Evolutionary conservation across 495 filamentous ascomycete species (phyloP).

Genomic region (Penicillium samsonianum): DNA sequence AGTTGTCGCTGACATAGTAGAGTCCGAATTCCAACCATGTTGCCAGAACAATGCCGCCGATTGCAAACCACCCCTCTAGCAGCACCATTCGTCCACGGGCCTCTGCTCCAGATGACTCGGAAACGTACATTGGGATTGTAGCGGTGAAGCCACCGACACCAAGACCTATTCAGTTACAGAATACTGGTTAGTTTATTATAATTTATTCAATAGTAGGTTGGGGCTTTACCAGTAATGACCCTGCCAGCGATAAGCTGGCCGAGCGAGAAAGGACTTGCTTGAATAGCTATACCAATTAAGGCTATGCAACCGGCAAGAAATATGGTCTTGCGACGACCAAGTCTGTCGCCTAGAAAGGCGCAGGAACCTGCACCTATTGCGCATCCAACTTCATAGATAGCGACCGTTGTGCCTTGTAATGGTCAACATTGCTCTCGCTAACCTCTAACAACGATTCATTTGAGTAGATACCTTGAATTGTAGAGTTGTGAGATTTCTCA

Average conservation of each 20-base stretch:
- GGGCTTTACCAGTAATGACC: slow-evolving; percentile 21
- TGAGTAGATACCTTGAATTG: slow-evolving; percentile 26
- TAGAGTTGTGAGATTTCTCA: slow-evolving; percentile 36
- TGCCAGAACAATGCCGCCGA: slow-evolving; percentile 59
- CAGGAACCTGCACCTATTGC: slow-evolving; percentile 46
- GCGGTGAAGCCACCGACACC: slow-evolving; percentile 60
- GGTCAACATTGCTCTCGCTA: background rate
- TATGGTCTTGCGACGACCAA: slow-evolving; percentile 43
- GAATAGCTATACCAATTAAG: slow-evolving; percentile 21
- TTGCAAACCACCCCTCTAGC: slow-evolving; percentile 64
- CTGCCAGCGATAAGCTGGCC: slow-evolving; percentile 30
- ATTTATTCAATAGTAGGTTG: background rate
- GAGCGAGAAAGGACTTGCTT: slow-evolving; percentile 24
- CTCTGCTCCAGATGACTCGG: slow-evolving; percentile 63
- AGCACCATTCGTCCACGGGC: slow-evolving; percentile 66
- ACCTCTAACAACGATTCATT: background rate
- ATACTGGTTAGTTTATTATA: background rate
- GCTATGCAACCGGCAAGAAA: slow-evolving; percentile 29
- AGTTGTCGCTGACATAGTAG: slow-evolving; percentile 54
- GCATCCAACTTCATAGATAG: slow-evolving; percentile 46
- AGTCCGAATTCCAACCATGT: slow-evolving; percentile 65
- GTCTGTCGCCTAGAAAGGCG: slow-evolving; percentile 44
- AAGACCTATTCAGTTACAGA: slow-evolving; percentile 52
- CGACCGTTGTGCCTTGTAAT: slow-evolving; percentile 37
- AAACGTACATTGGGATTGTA: slow-evolving; percentile 59